Base-by-base conservation (phyloP, 768 basidiomycete species). In the Termitomyces sp. region DNA sequence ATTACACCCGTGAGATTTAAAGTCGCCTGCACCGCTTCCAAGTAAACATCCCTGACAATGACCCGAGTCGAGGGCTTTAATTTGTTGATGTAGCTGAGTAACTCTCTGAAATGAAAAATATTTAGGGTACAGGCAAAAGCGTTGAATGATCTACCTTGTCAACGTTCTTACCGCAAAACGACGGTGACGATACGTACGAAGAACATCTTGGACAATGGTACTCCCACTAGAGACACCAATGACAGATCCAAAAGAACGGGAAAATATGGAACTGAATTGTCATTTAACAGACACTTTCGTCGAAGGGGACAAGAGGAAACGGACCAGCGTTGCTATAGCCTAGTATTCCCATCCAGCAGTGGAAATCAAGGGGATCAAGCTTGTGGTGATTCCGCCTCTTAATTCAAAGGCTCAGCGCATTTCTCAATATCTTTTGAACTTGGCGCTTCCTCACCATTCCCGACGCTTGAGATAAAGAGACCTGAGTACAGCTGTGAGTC, bases 291-390 rank as follows among this genome's bases (percentile, higher is more conserved):
- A 21, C 28, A 12, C 6, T 10, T 42, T 5, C n/a, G 4, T 30
- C 24, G 42, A 8, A 50, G 21, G 4, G 28, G 24, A 53, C 19
- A 47, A 8, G 46, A 38, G 12, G 52, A 3, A 12, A 59, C 73
- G 4, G 34, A 80, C 83, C 80, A 37, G 83, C 83, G 83, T 87
- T 1, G 83, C 83, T 40, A 85, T 79, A 8, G 84, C 85, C 62
- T 85, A 83, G 61, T 85, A 81, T 34, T 69, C 74, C 22, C 74
- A 73, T 0, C 83, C 82, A 1, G 83, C 83, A 64, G 84, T 85
- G 2, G 84, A 79, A 37, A 85, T 84, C 42, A 85, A 66, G 0
- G 83, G 77, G 22, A 85, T 76, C 30, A 87, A 68, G 32, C 78
- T 81, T 1, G 79, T 83, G 0, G 83, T 84, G 10, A 82, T 68